A percentile compares a stretch with the other conserved stretches of the same genome.
Evolutionary conservation across 352 stramenopile species (phyloP).

Genomic region (Pythium brachiatum): DNA sequence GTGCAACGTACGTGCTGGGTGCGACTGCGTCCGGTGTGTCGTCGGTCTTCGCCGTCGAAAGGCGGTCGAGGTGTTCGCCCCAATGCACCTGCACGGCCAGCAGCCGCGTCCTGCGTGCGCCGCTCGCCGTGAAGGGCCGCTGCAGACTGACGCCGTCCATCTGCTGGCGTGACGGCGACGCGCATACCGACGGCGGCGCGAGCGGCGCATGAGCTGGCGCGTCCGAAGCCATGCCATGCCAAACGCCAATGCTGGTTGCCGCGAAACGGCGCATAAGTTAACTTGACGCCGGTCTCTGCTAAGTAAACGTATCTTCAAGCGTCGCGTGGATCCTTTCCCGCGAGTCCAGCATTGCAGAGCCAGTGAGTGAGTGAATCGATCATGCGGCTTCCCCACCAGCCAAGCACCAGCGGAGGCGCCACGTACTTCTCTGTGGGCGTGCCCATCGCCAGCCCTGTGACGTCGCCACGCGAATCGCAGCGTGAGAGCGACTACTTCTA

Average conservation of each 20-base stretch:
- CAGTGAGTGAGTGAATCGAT: no score
- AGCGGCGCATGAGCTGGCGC: constrained; percentile 39
- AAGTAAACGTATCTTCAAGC: constrained; percentile 31
- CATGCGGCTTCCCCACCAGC: constrained; percentile 1
- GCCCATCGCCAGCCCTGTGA: constrained; percentile 38
- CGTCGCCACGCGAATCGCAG: constrained; percentile 36
- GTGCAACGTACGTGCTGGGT: constrained; percentile 23
- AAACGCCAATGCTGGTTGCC: background rate
- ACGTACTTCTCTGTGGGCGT: constrained; percentile 46
- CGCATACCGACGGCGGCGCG: constrained; percentile 37
- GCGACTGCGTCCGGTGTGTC: background rate
- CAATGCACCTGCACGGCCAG: constrained; percentile 56
- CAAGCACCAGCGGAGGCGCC: background rate
- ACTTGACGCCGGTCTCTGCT: constrained; percentile 3
- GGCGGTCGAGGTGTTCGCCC: constrained; percentile 37
- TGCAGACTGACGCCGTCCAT: background rate
- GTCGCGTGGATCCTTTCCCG: background rate
- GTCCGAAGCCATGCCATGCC: constrained; percentile 22
- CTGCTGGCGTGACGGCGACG: constrained; percentile 21
- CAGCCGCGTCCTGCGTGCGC: constrained; percentile 33
- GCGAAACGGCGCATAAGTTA: constrained; percentile 18
- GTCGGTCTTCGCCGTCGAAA: background rate
- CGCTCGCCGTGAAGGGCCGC: constrained; percentile 53
- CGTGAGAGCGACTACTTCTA: constrained; percentile 60
- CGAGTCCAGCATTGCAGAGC: no score